Percentiles rank a stretch among this genome's conserved stretches.
Conservation (phyloP, 2,329 filamentous ascomycete genomes). For the Keithomyces neogunnii region DNA sequence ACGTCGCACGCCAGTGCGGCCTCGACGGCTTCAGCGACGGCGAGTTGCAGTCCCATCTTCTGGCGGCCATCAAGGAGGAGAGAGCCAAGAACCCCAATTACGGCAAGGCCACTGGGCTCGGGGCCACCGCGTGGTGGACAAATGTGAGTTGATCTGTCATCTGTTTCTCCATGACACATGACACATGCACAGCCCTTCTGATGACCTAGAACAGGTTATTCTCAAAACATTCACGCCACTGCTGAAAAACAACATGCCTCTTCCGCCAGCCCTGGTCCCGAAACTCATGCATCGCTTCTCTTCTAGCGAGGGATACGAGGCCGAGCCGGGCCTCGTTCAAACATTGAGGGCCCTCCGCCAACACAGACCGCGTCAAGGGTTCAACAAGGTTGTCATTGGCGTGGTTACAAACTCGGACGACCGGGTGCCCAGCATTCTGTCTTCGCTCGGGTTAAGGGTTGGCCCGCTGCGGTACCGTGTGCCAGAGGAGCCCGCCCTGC, state of each 20-base stretch:
- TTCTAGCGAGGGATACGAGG: slow-evolving; percentile 41
- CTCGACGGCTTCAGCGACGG: slow-evolving; percentile 31
- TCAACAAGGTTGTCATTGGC: slow-evolving; percentile 38
- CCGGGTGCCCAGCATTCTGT: slow-evolving; percentile 44
- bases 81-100: slow-evolving; percentile 47
- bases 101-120: slow-evolving; percentile 42
- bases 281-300: slow-evolving; percentile 45
- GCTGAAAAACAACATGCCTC: slow-evolving; percentile 15
- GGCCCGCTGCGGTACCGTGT: slow-evolving; percentile 24
- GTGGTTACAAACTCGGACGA: slow-evolving; percentile 57
- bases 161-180: too few species aligned
- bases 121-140: slow-evolving; percentile 49
- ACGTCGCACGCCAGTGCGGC: slow-evolving; percentile 41
- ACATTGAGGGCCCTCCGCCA: slow-evolving; percentile 34
- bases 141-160: slow-evolving; percentile 32
- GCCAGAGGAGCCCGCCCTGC: neutral
- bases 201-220: slow-evolving; percentile 37
- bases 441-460: slow-evolving; percentile 43
- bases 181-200: neutral
- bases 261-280: slow-evolving; percentile 37
- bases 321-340: slow-evolving; percentile 36
- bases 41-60: slow-evolving; percentile 26
- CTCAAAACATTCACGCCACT: slow-evolving; percentile 41
- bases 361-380: slow-evolving; percentile 10
- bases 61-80: slow-evolving; percentile 38